Conservation (phyloP, 148 eudicot genomes). For the Rhododendron williamsianum region DNA sequence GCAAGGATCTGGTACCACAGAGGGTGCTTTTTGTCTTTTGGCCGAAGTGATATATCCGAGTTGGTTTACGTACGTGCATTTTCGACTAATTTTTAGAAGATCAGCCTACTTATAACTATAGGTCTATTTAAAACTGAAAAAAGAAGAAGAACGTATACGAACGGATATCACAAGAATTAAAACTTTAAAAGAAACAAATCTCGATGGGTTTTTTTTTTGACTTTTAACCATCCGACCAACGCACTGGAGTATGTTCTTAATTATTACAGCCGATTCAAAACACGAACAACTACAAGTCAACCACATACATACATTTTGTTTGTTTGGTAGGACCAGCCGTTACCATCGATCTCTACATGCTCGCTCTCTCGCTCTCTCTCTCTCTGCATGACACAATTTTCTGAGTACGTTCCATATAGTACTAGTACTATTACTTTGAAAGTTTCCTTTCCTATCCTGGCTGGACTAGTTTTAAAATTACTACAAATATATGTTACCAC, state of each 20-base stretch:
- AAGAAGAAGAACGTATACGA: background rate
- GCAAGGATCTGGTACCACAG: background rate
- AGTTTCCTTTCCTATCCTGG: background rate
- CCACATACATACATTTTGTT: background rate
- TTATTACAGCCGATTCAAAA: background rate
- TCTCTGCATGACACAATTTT: background rate
- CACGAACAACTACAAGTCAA: conserved; percentile 11
- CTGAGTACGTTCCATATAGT: background rate
- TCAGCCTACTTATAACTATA: background rate
- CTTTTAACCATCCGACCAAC: background rate
- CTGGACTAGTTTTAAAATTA: background rate
- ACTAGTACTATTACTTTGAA: background rate
- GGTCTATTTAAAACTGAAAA: background rate
- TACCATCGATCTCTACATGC: background rate
- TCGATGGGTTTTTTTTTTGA: background rate
- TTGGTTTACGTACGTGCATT: background rate
- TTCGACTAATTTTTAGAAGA: background rate
- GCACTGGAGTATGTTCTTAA: background rate
- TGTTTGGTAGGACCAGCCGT: conserved; percentile 18
- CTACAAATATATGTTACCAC: background rate
- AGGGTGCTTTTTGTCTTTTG: background rate
- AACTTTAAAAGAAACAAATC: background rate
- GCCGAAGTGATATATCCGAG: background rate
- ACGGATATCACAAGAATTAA: background rate
- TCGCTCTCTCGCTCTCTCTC: background rate